Conservation (phyloP, 2,329 filamentous ascomycete genomes). For the Fusarium sp. region DNA sequence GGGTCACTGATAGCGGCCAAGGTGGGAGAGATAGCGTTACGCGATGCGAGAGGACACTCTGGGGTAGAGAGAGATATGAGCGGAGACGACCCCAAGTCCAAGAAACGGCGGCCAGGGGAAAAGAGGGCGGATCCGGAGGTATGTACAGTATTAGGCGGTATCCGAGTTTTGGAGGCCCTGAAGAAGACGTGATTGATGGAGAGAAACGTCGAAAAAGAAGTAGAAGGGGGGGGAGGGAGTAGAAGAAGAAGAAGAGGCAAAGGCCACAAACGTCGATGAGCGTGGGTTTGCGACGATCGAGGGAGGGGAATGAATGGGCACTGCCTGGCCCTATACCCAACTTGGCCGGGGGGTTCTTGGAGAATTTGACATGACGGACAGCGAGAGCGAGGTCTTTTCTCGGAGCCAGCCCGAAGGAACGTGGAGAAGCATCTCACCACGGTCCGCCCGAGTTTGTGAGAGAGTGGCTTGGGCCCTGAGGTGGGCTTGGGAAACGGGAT, state of each 20-base stretch:
- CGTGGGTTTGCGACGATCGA: constrained; percentile 19
- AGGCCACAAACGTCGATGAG: background rate
- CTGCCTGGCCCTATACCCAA: constrained; percentile 34
- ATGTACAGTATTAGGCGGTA: background rate
- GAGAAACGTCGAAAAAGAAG: background rate
- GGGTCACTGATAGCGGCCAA: constrained; percentile 45
- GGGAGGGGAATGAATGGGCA: constrained; percentile 36
- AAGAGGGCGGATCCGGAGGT: background rate
- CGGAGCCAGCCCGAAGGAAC: background rate
- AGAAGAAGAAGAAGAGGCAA: constrained; percentile 15
- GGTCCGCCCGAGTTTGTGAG: background rate
- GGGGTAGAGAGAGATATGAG: constrained; percentile 49
- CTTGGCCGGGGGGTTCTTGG: constrained; percentile 23
- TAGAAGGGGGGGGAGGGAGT: constrained; percentile 1
- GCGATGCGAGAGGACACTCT: constrained; percentile 47
- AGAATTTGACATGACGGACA: constrained; percentile 13
- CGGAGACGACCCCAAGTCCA: constrained; percentile 32
- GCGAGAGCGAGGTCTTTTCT: background rate
- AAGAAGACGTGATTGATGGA: constrained; percentile 2
- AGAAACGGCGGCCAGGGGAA: constrained; percentile 9
- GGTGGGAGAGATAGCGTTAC: constrained; percentile 49
- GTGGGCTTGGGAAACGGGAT: too few relatives aligned
- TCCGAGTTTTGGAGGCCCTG: constrained; percentile 5
- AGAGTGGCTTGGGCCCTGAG: background rate
- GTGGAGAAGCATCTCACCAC: background rate